Percentiles rank a stretch among this genome's conserved stretches.
phyloP scores from a whole-genome alignment of 108 stramenopile genomes.

The Nannochloropsis salina region DNA sequence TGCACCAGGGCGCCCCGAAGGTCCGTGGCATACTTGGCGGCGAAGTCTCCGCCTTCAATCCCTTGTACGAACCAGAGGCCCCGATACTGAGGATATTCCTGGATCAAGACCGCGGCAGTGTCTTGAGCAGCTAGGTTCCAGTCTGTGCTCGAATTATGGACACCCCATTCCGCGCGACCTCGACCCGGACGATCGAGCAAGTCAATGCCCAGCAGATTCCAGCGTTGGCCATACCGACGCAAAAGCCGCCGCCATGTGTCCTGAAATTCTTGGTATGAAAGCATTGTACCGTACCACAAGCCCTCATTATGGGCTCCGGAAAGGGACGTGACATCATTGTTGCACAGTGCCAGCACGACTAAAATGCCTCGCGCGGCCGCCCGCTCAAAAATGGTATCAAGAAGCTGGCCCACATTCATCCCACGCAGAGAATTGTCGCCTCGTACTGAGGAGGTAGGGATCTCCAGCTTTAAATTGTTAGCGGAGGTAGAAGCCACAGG shows the following conservation, averaged over 20 bases:
- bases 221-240: not conserved
- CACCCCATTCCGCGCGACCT: conserved; percentile 5
- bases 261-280: not conserved
- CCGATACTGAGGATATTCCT: not conserved
- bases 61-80: not conserved
- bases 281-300: not conserved
- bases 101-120: not conserved
- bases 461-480: not conserved
- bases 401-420: not conserved
- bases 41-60: not conserved
- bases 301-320: not conserved
- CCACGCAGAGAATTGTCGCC: not conserved
- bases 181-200: conserved; percentile 19
- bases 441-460: not conserved
- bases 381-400: conserved; percentile 20
- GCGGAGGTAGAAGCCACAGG: not conserved
- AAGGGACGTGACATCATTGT: not conserved
- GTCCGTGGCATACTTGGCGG: not conserved
- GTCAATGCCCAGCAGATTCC: not conserved
- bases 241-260: not conserved
- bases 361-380: not conserved
- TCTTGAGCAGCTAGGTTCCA: conserved; percentile 4
- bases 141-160: not conserved
- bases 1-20: not conserved
- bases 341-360: not conserved